These are phyloP conservation scores for Novymonas esmeraldas DNA, from an alignment of 208 protist species.

Conservation along the genomic window DNA sequence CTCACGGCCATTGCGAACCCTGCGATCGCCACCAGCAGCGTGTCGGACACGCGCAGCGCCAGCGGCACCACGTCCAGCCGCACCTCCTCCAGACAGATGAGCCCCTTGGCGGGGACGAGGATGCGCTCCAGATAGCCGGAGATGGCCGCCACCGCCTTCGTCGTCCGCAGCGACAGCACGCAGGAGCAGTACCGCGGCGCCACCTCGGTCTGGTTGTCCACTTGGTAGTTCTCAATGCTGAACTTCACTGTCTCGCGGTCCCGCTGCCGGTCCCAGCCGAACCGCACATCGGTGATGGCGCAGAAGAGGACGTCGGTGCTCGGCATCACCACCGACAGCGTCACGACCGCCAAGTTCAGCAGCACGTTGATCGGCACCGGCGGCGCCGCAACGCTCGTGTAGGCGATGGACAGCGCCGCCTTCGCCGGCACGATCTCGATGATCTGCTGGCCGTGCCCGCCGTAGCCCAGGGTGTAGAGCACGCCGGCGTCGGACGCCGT, in stretches of 20 bases:
- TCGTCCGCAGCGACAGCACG: slow-evolving; percentile 64
- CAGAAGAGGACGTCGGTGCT: slow-evolving; percentile 75
- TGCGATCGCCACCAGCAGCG: slow-evolving; percentile 60
- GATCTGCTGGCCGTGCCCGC: slow-evolving; percentile 63
- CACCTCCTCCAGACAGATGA: slow-evolving; percentile 77
- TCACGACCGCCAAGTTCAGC: slow-evolving; percentile 61
- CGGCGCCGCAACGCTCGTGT: slow-evolving; percentile 28
- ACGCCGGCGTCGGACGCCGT: slow-evolving; percentile 30
- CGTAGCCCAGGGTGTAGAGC: slow-evolving; percentile 51
- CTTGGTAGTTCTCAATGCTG: slow-evolving; percentile 83
- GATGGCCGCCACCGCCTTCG: slow-evolving; percentile 39
- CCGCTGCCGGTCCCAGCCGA: slow-evolving; percentile 60
- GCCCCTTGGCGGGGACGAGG: slow-evolving; percentile 49
- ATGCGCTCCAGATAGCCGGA: slow-evolving; percentile 61
- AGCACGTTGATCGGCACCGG: slow-evolving; percentile 61
- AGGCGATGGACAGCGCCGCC: slow-evolving; percentile 15
- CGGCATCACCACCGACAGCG: slow-evolving; percentile 67
- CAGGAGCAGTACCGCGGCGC: slow-evolving; percentile 76
- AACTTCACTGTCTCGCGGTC: slow-evolving; percentile 56
- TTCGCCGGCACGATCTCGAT: slow-evolving; percentile 46
- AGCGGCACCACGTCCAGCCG: slow-evolving; percentile 77
- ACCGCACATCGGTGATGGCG: slow-evolving; percentile 58
- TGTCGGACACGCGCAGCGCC: slow-evolving; percentile 82
- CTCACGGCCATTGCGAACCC: slow-evolving; percentile 38
- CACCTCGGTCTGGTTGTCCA: slow-evolving; percentile 88